Evolutionary conservation across 805 yeast genomes (phyloP).

Genomic region (Candida caryicola): DNA sequence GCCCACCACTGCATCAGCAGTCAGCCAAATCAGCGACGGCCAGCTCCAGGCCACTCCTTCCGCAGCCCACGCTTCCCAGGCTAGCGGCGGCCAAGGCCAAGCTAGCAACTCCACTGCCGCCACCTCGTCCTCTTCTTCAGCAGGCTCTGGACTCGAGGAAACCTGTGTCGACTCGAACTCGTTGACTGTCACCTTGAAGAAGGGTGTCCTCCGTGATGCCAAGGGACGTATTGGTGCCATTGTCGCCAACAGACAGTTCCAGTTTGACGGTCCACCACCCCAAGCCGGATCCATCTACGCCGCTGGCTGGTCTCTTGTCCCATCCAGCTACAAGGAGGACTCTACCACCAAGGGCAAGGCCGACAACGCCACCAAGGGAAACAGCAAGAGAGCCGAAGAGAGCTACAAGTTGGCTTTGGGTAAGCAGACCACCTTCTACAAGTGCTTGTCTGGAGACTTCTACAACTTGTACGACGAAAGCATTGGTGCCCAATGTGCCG

Average conservation of each 20-base stretch:
- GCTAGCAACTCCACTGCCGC: not conserved
- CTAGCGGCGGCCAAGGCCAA: not conserved
- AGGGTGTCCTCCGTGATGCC: constrained; percentile 52
- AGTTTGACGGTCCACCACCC: constrained; percentile 78
- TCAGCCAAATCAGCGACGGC: constrained; percentile 47
- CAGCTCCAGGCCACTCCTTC: constrained; percentile 13
- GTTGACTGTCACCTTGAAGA: constrained; percentile 53
- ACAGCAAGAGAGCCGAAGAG: constrained; percentile 37
- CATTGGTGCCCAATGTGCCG: constrained; percentile 59
- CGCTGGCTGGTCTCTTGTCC: constrained; percentile 25
- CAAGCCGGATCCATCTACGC: constrained; percentile 47
- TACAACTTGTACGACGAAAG: constrained; percentile 72
- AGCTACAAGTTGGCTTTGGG: constrained; percentile 69
- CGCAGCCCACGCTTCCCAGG: constrained; percentile 3
- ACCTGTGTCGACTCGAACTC: constrained; percentile 30
- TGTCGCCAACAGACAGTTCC: constrained; percentile 81
- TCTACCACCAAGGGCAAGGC: constrained; percentile 7
- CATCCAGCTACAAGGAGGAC: constrained; percentile 14
- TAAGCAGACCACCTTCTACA: constrained; percentile 58
- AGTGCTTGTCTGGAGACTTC: constrained; percentile 73
- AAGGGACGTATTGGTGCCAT: constrained; percentile 72
- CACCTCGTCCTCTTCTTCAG: constrained; percentile 3
- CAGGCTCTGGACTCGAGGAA: constrained; percentile 9
- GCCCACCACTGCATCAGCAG: constrained; percentile 25
- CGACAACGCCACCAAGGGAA: constrained; percentile 7